phyloP scores from a whole-genome alignment of 2,329 filamentous ascomycete genomes.

The Pseudocercospora macadamiae region DNA sequence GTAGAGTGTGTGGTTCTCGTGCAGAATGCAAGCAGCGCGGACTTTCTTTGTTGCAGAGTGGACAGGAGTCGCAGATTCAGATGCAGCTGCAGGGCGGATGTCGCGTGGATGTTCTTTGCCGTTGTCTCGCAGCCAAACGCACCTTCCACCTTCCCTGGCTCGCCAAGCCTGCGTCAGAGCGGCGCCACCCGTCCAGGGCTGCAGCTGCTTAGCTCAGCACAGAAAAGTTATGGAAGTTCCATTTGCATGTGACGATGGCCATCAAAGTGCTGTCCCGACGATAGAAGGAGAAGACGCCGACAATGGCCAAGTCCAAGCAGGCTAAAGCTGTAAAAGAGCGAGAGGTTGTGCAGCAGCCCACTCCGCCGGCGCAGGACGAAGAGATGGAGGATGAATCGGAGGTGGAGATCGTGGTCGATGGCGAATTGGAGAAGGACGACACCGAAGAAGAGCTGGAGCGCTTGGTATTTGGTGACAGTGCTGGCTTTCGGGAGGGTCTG shows the following conservation, averaged over 20 bases:
- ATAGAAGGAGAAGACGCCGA: conserved; percentile 6
- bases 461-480: conserved; percentile 83
- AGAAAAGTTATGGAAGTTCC: conserved; percentile 4
- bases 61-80: too few relatives aligned
- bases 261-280: not conserved
- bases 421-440: conserved; percentile 35
- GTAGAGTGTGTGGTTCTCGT: not conserved
- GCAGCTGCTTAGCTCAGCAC: conserved; percentile 1
- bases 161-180: not conserved
- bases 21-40: not conserved
- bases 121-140: conserved; percentile 6
- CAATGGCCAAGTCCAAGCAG: conserved; percentile 26
- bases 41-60: not conserved
- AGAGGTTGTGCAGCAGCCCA: conserved; percentile 26
- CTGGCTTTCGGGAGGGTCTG: conserved; percentile 77
- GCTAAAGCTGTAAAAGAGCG: conserved; percentile 2
- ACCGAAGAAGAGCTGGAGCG: conserved; percentile 59
- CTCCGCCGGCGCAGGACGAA: conserved; percentile 22
- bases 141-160: not conserved
- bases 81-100: too few relatives aligned
- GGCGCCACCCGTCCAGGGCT: not conserved
- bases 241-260: not conserved
- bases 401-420: conserved; percentile 35
- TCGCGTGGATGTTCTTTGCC: conserved; percentile 3
- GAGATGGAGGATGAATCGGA: conserved; percentile 33